These are phyloP conservation scores for Psilocybe mexicana DNA, from an alignment of 1,284 basidiomycete species.

Conservation along the genomic window DNA sequence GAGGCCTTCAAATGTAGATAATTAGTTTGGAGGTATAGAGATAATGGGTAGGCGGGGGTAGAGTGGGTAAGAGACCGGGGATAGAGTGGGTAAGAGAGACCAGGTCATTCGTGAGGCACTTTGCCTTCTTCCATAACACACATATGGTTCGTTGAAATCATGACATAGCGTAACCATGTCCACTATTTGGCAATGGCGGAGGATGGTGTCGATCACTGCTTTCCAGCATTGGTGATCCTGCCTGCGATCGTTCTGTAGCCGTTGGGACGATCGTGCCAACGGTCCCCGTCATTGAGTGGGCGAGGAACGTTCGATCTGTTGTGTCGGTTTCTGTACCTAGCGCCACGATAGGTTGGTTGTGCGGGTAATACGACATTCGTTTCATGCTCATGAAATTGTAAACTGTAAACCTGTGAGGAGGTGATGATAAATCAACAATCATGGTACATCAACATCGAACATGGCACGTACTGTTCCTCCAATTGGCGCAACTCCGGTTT, in stretches of 20 bases:
- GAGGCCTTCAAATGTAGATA: constrained; percentile 15
- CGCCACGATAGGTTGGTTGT: constrained; percentile 66
- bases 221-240: constrained; percentile 51
- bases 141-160: constrained; percentile 21
- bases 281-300: constrained; percentile 37
- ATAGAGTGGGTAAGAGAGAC: constrained; percentile 6
- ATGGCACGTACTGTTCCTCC: constrained; percentile 80
- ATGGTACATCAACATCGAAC: neutral
- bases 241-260: constrained; percentile 60
- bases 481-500: constrained; percentile 89
- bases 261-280: constrained; percentile 41
- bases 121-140: constrained; percentile 7
- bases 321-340: constrained; percentile 45
- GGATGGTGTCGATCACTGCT: constrained; percentile 27
- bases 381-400: constrained; percentile 71
- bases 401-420: constrained; percentile 61
- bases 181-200: constrained; percentile 21
- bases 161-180: constrained; percentile 22
- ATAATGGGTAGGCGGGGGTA: constrained; percentile 14
- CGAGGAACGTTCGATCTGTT: constrained; percentile 34
- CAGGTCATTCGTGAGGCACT: constrained; percentile 5
- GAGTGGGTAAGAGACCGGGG: constrained; percentile 3
- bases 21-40: constrained; percentile 22
- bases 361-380: constrained; percentile 77
- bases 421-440: constrained; percentile 1